phyloP scores from a whole-genome alignment of 148 eudicot genomes.

The Tetragonia tetragonoides region DNA sequence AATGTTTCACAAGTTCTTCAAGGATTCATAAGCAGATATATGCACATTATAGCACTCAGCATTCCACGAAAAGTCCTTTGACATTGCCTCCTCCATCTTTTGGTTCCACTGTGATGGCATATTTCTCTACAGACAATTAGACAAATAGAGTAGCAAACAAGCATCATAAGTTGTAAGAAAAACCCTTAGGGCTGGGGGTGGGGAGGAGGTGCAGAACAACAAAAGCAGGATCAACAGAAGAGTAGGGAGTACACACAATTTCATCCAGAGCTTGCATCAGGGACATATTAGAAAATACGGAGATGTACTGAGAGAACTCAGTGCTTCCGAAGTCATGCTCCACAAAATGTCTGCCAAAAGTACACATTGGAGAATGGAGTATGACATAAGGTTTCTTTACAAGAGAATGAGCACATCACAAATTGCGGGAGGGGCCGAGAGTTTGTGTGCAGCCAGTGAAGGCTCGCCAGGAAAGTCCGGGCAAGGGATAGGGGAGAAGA shows the following conservation, averaged over 20 bases:
- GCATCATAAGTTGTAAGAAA: not conserved
- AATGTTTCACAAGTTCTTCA: constrained; percentile 28
- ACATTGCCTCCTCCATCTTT: constrained; percentile 52
- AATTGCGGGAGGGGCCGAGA: not conserved
- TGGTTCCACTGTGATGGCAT: constrained; percentile 46
- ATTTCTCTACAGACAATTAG: constrained; percentile 31
- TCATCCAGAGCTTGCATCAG: constrained; percentile 54
- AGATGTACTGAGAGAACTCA: constrained; percentile 41
- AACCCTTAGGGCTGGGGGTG: not conserved
- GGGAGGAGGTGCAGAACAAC: not conserved
- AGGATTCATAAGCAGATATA: constrained; percentile 42
- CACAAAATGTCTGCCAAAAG: constrained; percentile 32
- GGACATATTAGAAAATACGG: constrained; percentile 44
- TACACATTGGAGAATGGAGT: not conserved
- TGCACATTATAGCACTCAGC: constrained; percentile 55
- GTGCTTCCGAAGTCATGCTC: constrained; percentile 43
- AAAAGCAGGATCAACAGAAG: not conserved
- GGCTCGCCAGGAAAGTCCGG: no score
- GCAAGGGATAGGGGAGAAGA: no score
- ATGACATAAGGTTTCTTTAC: not conserved
- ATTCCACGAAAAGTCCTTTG: constrained; percentile 64
- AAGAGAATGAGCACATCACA: not conserved
- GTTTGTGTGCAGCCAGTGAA: not conserved
- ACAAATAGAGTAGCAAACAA: not conserved
- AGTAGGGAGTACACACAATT: constrained; percentile 37